phyloP scores from a whole-genome alignment of 805 yeast species.

The Yamadazyma takamatsuzukensis region DNA sequence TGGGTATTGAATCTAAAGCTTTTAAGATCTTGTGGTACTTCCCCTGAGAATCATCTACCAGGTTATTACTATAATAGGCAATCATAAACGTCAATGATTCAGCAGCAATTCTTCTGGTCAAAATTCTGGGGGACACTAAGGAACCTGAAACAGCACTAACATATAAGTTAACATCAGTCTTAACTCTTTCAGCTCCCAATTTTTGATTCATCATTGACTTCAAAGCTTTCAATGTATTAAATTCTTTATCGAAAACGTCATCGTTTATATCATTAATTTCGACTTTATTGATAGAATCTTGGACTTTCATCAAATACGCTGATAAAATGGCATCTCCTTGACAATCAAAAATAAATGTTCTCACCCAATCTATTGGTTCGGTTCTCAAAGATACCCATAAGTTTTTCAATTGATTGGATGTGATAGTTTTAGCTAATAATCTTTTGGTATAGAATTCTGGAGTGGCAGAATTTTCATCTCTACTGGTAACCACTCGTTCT shows the following conservation, averaged over 20 bases:
- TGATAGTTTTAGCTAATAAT: constrained; percentile 65
- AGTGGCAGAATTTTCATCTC: constrained; percentile 34
- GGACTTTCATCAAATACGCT: constrained; percentile 48
- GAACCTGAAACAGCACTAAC: constrained; percentile 69
- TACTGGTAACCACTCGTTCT: constrained; percentile 19
- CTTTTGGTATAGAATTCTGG: constrained; percentile 77
- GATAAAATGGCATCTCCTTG: constrained; percentile 83
- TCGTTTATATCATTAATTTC: constrained; percentile 39
- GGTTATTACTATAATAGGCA: constrained; percentile 31
- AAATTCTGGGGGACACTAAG: constrained; percentile 66
- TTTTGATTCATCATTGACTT: constrained; percentile 66
- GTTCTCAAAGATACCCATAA: constrained; percentile 91
- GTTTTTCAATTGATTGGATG: constrained; percentile 69
- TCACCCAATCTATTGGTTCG: constrained; percentile 81
- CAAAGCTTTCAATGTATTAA: constrained; percentile 71
- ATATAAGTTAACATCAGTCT: constrained; percentile 36
- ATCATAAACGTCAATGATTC: constrained; percentile 60
- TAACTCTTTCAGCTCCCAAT: constrained; percentile 58
- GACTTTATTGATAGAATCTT: constrained; percentile 38
- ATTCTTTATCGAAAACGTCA: constrained; percentile 66
- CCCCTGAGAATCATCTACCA: constrained; percentile 25
- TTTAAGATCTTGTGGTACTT: constrained; percentile 56
- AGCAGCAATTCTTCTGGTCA: constrained; percentile 75
- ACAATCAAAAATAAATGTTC: constrained; percentile 59
- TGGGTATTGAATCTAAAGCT: constrained; percentile 45